phyloP scores from a whole-genome alignment of 225 moss, liverwort and hornwort species.

The Antitrichia curtipendula region DNA sequence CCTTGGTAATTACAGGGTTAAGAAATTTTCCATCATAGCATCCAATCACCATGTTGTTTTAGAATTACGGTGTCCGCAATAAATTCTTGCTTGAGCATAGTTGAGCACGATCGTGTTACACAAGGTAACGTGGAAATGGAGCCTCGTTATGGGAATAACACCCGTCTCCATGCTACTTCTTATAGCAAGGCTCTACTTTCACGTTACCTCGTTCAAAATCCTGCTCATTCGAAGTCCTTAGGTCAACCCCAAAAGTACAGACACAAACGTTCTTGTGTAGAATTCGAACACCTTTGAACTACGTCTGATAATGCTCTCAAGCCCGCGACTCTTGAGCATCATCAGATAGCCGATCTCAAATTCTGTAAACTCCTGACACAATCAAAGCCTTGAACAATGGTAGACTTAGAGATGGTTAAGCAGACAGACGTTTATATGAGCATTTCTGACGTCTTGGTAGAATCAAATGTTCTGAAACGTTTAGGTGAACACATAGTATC shows the following conservation, averaged over 20 bases:
- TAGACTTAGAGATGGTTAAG: neutral
- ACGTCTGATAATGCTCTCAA: neutral
- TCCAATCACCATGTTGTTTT: neutral
- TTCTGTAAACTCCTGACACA: neutral
- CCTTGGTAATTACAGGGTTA: accelerated
- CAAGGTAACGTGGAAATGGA: neutral
- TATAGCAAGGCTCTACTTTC: neutral
- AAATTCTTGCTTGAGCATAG: neutral
- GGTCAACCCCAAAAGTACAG: neutral
- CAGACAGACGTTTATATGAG: neutral
- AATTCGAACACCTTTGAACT: neutral
- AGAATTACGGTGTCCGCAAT: no score
- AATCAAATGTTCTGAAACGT: neutral
- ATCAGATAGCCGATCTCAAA: neutral
- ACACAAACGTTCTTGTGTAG: neutral
- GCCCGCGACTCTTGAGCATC: neutral
- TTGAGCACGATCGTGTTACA: neutral
- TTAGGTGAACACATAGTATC: neutral
- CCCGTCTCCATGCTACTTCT: neutral
- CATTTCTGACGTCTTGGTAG: neutral
- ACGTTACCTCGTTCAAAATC: neutral
- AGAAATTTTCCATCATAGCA: neutral
- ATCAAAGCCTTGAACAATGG: neutral
- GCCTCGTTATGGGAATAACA: neutral
- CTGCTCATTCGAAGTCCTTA: neutral